Conservation (phyloP, 2,329 filamentous ascomycete genomes). For the Chalaropsis ovoidea region DNA sequence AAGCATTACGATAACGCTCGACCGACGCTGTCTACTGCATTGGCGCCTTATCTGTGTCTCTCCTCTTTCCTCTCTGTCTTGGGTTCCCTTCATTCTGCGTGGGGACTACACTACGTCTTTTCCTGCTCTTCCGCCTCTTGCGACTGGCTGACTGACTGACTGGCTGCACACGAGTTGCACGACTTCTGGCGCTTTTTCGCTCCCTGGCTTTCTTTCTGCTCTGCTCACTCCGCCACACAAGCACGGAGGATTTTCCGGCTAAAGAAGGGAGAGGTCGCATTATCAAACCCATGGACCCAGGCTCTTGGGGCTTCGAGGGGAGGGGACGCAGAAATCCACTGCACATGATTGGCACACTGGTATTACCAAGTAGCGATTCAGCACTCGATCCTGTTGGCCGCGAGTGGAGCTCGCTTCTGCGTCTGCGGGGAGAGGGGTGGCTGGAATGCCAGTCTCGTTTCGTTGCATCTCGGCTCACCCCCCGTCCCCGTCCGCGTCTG, state of each 20-base stretch:
- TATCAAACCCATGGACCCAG: conserved; percentile 14
- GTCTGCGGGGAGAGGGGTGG: conserved; percentile 7
- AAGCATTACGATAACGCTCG: conserved; percentile 3
- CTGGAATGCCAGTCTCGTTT: not conserved
- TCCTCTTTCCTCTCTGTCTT: not conserved
- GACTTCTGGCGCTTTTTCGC: conserved; percentile 9
- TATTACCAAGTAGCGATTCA: conserved; percentile 2
- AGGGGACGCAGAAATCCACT: conserved; percentile 9
- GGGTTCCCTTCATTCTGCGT: not conserved
- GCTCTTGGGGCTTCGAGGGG: conserved; percentile 6
- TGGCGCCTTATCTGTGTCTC: not conserved
- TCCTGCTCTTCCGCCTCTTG: not conserved
- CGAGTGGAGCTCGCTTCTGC: conserved; percentile 8
- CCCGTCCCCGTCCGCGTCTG: too few relatives aligned
- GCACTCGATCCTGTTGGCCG: conserved; percentile 12
- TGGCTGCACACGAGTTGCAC: conserved; percentile 14
- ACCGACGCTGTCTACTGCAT: not conserved
- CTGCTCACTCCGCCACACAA: conserved; percentile 14
- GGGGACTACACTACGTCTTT: not conserved
- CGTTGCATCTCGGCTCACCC: not conserved
- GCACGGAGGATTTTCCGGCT: conserved; percentile 12
- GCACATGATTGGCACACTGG: conserved; percentile 9
- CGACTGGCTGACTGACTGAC: not conserved
- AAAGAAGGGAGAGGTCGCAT: conserved; percentile 6
- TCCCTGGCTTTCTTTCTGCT: conserved; percentile 5